phyloP scores from a whole-genome alignment of 805 yeast genomes.

The Lachancea waltii region DNA sequence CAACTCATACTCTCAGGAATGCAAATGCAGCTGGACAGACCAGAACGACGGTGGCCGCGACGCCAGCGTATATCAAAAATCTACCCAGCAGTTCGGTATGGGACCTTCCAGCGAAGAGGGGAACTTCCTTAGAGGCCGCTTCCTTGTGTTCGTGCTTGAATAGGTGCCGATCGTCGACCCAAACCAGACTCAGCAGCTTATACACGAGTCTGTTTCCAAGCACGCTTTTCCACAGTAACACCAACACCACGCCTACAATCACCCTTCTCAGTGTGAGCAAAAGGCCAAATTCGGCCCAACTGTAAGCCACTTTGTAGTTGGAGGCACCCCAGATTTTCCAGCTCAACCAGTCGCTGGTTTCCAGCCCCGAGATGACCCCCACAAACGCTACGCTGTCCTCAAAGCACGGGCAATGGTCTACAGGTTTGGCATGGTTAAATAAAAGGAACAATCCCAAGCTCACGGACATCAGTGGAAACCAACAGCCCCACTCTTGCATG shows the following conservation, averaged over 20 bases:
- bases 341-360: slow-evolving; percentile 50
- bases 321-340: slow-evolving; percentile 34
- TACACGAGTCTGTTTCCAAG: slow-evolving; percentile 62
- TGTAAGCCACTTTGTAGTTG: slow-evolving; percentile 4
- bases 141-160: slow-evolving; percentile 18
- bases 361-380: slow-evolving; percentile 79
- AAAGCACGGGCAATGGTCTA: slow-evolving; percentile 92
- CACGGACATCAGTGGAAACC: slow-evolving; percentile 35
- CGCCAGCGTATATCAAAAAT: slow-evolving; percentile 74
- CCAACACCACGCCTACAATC: slow-evolving; percentile 52
- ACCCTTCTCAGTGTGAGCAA: slow-evolving; percentile 40
- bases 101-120: slow-evolving; percentile 54
- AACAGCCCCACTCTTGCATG: slow-evolving; percentile 18
- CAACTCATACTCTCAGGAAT: slow-evolving; percentile 8
- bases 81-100: slow-evolving; percentile 75
- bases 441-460: slow-evolving; percentile 44
- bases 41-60: slow-evolving; percentile 48
- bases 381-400: slow-evolving; percentile 92
- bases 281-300: slow-evolving; percentile 7
- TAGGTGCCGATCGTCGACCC: slow-evolving; percentile 22
- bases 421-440: slow-evolving; percentile 72
- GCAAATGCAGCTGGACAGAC: slow-evolving; percentile 27
- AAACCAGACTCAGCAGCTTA: slow-evolving; percentile 34
- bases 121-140: slow-evolving; percentile 30
- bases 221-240: slow-evolving; percentile 64